Evolutionary conservation across 2,329 filamentous ascomycete genomes (phyloP).

Genomic region (Ilyonectria mors-panacis): DNA sequence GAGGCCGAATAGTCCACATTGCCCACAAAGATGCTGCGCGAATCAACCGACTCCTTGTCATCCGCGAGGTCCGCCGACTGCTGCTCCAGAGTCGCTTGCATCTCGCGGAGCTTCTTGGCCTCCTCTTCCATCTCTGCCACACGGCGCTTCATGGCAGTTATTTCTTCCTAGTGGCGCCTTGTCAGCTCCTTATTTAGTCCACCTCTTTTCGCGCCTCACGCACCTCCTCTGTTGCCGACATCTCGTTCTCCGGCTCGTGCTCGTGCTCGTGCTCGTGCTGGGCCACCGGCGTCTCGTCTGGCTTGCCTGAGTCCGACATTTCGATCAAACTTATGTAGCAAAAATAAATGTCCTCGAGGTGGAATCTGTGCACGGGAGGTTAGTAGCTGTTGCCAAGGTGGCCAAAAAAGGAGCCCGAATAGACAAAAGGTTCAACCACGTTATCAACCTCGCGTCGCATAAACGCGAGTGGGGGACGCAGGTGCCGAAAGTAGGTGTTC

Average conservation of each 20-base stretch:
- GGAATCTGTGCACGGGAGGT: constrained; percentile 25
- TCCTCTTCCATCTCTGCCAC: constrained; percentile 94
- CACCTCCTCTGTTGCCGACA: constrained; percentile 55
- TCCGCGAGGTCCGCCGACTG: constrained; percentile 87
- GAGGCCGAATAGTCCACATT: constrained; percentile 98
- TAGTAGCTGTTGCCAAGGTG: constrained; percentile 22
- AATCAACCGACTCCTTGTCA: constrained; percentile 96
- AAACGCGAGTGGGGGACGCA: constrained; percentile 23
- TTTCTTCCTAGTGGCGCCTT: constrained; percentile 74
- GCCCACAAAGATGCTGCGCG: constrained; percentile 96
- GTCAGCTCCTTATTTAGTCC: constrained; percentile 51
- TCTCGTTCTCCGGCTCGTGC: constrained; percentile 50
- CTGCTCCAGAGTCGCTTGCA: constrained; percentile 89
- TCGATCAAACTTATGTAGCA: constrained; percentile 20
- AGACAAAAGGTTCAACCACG: constrained; percentile 12
- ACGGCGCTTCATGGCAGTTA: constrained; percentile 87
- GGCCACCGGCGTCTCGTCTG: constrained; percentile 49
- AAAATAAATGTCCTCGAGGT: constrained; percentile 14
- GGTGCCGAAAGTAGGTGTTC: constrained; percentile 6
- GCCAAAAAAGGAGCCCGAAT: constrained; percentile 12
- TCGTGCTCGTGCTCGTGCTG: constrained; percentile 51
- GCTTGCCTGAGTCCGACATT: constrained; percentile 54
- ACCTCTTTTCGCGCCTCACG: constrained; percentile 52
- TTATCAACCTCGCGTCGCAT: constrained; percentile 28
- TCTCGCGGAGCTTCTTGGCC: constrained; percentile 87